Base-by-base conservation (phyloP, 305 asterid species). In the Rubia tinctorum region DNA sequence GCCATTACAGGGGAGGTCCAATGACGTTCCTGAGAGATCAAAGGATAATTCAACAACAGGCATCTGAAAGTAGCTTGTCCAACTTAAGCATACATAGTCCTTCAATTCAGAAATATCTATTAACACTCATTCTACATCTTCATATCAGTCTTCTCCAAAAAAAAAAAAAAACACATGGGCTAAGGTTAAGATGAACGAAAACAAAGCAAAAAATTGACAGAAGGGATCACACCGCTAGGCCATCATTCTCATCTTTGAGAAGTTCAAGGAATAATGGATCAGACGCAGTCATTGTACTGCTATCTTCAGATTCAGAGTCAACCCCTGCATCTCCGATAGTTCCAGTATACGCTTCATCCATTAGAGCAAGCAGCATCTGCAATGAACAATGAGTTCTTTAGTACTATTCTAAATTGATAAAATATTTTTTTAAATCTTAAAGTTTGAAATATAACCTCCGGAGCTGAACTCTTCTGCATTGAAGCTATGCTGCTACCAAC, bases 301-400 rank as follows among this genome's bases (percentile, higher is more conserved):
- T 89, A 77, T 91, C 97, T 82, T 91, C 97, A 71, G 97, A 91
- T 84, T 90, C 98, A 75, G 96, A 91, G 81, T 94, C 98, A 51
- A 84, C 96, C 79, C 96, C 97, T 70, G 91, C 97, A 77, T 90
- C 98, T 75, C 95, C 98, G 65, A 88, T 88, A 71, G 96, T 88
- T 68, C 98, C 97, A 58, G 97, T 94, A 82, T 90, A 94, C 67
- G 98, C 98, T 85, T 91, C 97, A 84, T 94, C 98, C 98, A 94
- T 94, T 75, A 94, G 91, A 30, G 93, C 96, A 37, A 94, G 90
- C 80, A 94, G 87, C 97, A 91, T 94, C 97, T 93, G 82, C 66
- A 75, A 71, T 75, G 77, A 84, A 73, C 66, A 61, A 70, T 71
- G 72, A 73, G 68, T 66, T 72, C 34, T 71, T 80, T 68, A 80